A percentile compares a stretch with the other conserved stretches of the same genome.
phyloP scores from a whole-genome alignment of 495 filamentous ascomycete genomes.

The Trichoderma asperelloides region DNA sequence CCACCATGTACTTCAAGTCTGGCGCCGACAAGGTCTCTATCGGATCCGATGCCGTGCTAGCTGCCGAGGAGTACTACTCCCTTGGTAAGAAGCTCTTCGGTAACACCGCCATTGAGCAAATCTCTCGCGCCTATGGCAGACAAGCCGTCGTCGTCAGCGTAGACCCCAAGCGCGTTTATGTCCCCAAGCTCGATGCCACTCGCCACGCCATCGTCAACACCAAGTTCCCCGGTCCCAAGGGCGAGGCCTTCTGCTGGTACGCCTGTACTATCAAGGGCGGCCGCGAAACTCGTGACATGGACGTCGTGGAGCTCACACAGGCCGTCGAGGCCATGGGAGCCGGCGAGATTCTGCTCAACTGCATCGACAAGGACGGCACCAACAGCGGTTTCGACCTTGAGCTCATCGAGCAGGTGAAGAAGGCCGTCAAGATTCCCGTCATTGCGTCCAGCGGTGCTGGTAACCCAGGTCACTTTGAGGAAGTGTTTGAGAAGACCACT shows the following conservation, averaged over 20 bases:
- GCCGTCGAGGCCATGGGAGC: conserved; percentile 96
- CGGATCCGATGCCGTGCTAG: conserved; percentile 85
- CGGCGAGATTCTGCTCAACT: conserved; percentile 91
- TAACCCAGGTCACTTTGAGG: conserved; percentile 77
- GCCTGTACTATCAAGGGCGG: conserved; percentile 96
- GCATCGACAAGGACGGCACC: conserved; percentile 94
- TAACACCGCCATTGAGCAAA: conserved; percentile 86
- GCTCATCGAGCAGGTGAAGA: conserved; percentile 80
- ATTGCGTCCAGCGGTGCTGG: conserved; percentile 94
- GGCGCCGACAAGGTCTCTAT: conserved; percentile 99
- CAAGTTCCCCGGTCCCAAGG: conserved; percentile 55
- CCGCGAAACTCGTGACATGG: conserved; percentile 79
- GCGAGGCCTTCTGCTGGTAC: conserved; percentile 89
- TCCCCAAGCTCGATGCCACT: conserved; percentile 61
- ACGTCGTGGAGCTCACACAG: conserved; percentile 75
- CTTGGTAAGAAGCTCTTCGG: conserved; percentile 59
- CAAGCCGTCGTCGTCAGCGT: conserved; percentile 96
- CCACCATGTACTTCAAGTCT: conserved; percentile 93
- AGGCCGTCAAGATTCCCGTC: conserved; percentile 76
- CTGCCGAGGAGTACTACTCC: conserved; percentile 80
- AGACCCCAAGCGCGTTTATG: conserved; percentile 86
- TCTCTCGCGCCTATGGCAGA: conserved; percentile 87
- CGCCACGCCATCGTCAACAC: conserved; percentile 72
- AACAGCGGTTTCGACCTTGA: conserved; percentile 94
- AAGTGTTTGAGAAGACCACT: conserved; percentile 77